Conservation (phyloP, 441 rosid genomes). For the Gossypium trilobum region DNA sequence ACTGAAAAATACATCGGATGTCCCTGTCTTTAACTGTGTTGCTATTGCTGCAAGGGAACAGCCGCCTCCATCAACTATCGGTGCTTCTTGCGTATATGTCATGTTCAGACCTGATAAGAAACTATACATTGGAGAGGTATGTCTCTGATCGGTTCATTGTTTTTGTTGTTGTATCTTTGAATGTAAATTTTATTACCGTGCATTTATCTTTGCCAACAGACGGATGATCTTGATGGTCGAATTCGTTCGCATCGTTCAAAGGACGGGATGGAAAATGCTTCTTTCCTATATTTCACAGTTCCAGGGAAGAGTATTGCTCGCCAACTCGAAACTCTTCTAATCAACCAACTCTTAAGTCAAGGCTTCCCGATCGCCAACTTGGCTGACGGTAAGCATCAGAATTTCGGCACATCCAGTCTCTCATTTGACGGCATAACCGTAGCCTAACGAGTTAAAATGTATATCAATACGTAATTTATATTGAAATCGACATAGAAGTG, state of each 20-base stretch:
- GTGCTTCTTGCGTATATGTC: slow-evolving; percentile 78
- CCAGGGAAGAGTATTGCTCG: slow-evolving; percentile 91
- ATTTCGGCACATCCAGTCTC: slow-evolving; percentile 54
- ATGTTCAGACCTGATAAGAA: slow-evolving; percentile 73
- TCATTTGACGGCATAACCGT: slow-evolving; percentile 29
- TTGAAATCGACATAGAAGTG: slow-evolving; percentile 16
- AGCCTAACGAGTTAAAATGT: slow-evolving; percentile 2
- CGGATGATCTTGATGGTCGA: slow-evolving; percentile 89
- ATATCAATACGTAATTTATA: not conserved
- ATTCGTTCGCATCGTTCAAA: slow-evolving; percentile 58
- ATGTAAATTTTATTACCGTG: not conserved
- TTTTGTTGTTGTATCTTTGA: not conserved
- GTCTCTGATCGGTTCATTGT: slow-evolving; percentile 1
- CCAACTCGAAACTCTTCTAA: slow-evolving; percentile 90
- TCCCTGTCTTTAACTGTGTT: slow-evolving; percentile 37
- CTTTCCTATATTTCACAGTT: slow-evolving; percentile 67
- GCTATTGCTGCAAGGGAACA: slow-evolving; percentile 63
- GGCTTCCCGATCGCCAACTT: slow-evolving; percentile 62
- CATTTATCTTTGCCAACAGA: slow-evolving; percentile 31
- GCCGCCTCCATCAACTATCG: slow-evolving; percentile 87
- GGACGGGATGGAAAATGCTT: slow-evolving; percentile 63
- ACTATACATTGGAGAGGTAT: slow-evolving; percentile 86
- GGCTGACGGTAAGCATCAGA: slow-evolving; percentile 87
- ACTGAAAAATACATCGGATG: slow-evolving; percentile 26
- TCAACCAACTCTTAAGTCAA: slow-evolving; percentile 64